Evolutionary conservation across 495 filamentous ascomycete species (phyloP), one percentile per base, ranked within the genome.

Genomic region (Hyaloscypha bicolor): DNA sequence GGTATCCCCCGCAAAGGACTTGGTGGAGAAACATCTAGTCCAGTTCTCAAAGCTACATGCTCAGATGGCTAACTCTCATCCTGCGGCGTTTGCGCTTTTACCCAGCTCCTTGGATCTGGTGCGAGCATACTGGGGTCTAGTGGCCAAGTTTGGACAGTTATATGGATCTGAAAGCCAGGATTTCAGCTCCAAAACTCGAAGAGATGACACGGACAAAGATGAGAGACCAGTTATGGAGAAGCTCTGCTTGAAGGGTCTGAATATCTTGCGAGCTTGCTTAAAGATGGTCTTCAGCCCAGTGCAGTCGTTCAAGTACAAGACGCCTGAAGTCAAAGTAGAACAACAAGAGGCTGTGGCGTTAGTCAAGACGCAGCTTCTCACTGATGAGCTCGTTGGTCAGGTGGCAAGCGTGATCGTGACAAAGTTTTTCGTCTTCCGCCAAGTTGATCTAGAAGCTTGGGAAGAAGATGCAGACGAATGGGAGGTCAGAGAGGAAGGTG

Each of bases 11-110:
- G 81, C 79, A 16, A 76, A 79, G 60, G 79, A 79, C 30, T 68
- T 88, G 33, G 78, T 96, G n/a, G 90, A 91, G 68, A 93, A 93
- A 71, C 94, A 97, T 67, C 79, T 96, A 9, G 73, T 96, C 59
- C 94, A 97, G 74, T 87, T 97, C 56, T 88, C 94, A 12, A 98
- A 99, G 78, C 81, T 98, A 9, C 94, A 97, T 76, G 80, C 95
- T 29, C 87, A 93, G 51, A 94, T 97, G 90, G 86, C 89, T 5
- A 82, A 82, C 59, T 75, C 77, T 12, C 92, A 94, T 72, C 89
- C 93, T 11, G 88, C 88, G 6, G 89, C 91, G 32, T 98, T 97
- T 78, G 88, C 89, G 0, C 77, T 91, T 14, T 83, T 99, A 6
- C 91, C 93, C 2, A 86, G 91, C 67, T 92, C 92, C 35, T 79